phyloP scores from a whole-genome alignment of 2,329 filamentous ascomycete species.

The Alternaria gaisen region DNA sequence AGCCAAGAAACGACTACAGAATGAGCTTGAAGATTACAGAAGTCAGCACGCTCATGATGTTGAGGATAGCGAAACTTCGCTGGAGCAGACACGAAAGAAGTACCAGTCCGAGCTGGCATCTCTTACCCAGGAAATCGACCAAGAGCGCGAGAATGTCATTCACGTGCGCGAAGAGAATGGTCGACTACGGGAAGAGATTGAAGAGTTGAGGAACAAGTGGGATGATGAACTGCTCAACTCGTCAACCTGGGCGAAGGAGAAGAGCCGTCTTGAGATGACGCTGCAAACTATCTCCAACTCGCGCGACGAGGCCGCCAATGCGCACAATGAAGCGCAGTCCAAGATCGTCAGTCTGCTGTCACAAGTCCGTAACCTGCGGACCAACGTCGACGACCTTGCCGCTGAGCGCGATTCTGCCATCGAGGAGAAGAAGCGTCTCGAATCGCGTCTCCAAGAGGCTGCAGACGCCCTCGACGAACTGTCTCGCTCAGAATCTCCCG shows the following conservation, averaged over 20 bases:
- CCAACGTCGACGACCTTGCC: constrained; percentile 83
- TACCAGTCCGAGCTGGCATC: constrained; percentile 93
- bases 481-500: constrained; percentile 82
- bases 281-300: constrained; percentile 87
- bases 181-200: constrained; percentile 91
- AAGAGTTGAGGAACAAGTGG: constrained; percentile 95
- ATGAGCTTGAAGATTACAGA: constrained; percentile 96
- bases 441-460: constrained; percentile 85
- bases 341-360: constrained; percentile 91
- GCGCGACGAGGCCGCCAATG: constrained; percentile 90
- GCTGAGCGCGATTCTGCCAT: constrained; percentile 84
- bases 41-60: constrained; percentile 95
- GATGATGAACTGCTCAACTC: constrained; percentile 98
- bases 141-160: constrained; percentile 89
- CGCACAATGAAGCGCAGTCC: constrained; percentile 93
- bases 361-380: constrained; percentile 84
- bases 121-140: constrained; percentile 88
- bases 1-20: constrained; percentile 91
- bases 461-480: constrained; percentile 89
- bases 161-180: constrained; percentile 84
- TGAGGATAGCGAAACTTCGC: constrained; percentile 93
- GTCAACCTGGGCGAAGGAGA: constrained; percentile 98
- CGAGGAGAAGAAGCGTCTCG: constrained; percentile 89
- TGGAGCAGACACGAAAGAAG: constrained; percentile 97
- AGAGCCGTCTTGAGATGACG: constrained; percentile 87